Evolutionary conservation across 306 rosid genomes (phyloP).

Genomic region (Lathyrus aphaca): DNA sequence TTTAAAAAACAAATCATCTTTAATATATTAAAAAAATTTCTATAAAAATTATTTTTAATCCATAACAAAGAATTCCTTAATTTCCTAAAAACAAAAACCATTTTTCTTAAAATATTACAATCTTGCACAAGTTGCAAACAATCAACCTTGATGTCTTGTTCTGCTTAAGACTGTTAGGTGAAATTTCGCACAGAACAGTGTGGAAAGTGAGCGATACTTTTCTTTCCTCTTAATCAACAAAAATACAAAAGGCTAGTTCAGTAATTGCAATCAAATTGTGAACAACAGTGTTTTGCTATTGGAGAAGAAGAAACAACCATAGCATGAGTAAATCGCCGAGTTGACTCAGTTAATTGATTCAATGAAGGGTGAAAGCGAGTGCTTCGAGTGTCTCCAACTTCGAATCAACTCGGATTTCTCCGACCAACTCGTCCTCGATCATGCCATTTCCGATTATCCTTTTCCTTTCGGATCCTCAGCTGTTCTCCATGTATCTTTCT

Average conservation of each 20-base stretch:
- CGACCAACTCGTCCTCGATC: constrained; percentile 54
- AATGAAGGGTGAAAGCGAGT: constrained; percentile 55
- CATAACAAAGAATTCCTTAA: too few relatives aligned
- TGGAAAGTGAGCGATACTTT: too few relatives aligned
- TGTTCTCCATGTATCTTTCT: constrained; percentile 57
- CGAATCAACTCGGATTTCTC: constrained; percentile 74
- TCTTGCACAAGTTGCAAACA: too few relatives aligned
- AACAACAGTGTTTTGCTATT: background rate
- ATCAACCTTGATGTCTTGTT: too few relatives aligned
- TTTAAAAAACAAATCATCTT: too few relatives aligned
- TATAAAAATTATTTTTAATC: too few relatives aligned
- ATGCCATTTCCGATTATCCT: constrained; percentile 63
- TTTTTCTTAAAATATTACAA: too few relatives aligned
- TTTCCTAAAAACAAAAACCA: too few relatives aligned
- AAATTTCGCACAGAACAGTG: too few relatives aligned
- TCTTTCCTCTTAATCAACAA: too few relatives aligned
- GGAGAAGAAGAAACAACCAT: background rate
- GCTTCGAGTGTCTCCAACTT: constrained; percentile 76
- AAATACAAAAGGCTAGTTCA: background rate
- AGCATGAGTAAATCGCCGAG: constrained; percentile 42
- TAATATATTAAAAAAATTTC: too few relatives aligned
- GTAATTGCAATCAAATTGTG: background rate
- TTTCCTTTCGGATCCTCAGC: constrained; percentile 85
- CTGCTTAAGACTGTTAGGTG: too few relatives aligned
- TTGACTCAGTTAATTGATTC: constrained; percentile 35